These are phyloP conservation scores for Coniosporium tulheliwenetii DNA, from an alignment of 2,329 filamentous ascomycete genomes.

Conservation along the genomic window DNA sequence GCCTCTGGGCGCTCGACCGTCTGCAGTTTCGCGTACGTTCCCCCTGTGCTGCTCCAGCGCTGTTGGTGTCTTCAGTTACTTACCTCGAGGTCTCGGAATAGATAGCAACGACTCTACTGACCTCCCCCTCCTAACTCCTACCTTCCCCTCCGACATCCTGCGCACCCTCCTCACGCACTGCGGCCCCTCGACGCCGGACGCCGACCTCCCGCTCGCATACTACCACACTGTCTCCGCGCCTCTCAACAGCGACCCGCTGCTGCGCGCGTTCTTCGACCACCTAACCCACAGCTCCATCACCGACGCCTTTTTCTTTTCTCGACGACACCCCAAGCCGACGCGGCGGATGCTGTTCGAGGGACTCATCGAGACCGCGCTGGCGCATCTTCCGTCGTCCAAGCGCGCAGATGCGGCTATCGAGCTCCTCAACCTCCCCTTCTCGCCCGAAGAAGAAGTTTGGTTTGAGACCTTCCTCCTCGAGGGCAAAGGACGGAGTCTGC, in stretches of 20 bases:
- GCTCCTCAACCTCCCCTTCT: slow-evolving; percentile 59
- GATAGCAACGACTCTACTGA: slow-evolving; percentile 58
- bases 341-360: slow-evolving; percentile 52
- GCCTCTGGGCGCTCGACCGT: slow-evolving; percentile 66
- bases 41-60: neutral
- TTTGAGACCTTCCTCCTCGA: slow-evolving; percentile 52
- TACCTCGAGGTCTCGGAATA: slow-evolving; percentile 17
- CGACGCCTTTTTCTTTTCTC: slow-evolving; percentile 60
- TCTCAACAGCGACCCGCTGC: slow-evolving; percentile 45
- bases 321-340: slow-evolving; percentile 44
- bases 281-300: slow-evolving; percentile 51
- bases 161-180: slow-evolving; percentile 46
- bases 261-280: slow-evolving; percentile 53
- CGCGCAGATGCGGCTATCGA: slow-evolving; percentile 39
- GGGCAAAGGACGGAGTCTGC: slow-evolving; percentile 48
- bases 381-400: neutral
- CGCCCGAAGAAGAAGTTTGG: slow-evolving; percentile 54
- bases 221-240: slow-evolving; percentile 62
- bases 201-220: slow-evolving; percentile 57
- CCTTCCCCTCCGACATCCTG: slow-evolving; percentile 73
- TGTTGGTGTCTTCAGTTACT: neutral
- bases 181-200: slow-evolving; percentile 37
- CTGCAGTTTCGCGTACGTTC: slow-evolving; percentile 45
- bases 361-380: slow-evolving; percentile 32
- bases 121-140: slow-evolving; percentile 67